Evolutionary conservation across 2,329 filamentous ascomycete genomes (phyloP).

Genomic region (Xylaria sp.): DNA sequence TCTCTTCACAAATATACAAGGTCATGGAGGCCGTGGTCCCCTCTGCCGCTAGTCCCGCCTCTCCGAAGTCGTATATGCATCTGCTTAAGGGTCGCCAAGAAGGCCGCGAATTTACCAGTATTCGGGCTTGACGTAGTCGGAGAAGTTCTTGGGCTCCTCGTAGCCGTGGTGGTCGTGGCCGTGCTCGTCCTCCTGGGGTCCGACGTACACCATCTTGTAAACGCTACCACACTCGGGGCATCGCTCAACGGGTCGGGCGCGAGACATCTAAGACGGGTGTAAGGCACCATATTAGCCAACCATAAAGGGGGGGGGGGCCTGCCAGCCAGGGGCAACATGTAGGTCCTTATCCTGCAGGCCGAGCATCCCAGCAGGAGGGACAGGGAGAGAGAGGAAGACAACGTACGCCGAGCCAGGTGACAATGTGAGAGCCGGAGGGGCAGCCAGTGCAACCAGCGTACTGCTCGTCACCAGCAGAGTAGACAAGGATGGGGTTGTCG

Average conservation of each 20-base stretch:
- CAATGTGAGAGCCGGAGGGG: slow-evolving; percentile 86
- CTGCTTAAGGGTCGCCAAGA: neutral
- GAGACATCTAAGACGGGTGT: slow-evolving; percentile 59
- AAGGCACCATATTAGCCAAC: slow-evolving; percentile 13
- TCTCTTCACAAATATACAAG: slow-evolving; percentile 25
- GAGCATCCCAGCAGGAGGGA: neutral
- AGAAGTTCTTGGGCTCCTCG: slow-evolving; percentile 91
- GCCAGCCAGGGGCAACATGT: neutral
- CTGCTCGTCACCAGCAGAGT: slow-evolving; percentile 91
- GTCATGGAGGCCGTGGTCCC: slow-evolving; percentile 11
- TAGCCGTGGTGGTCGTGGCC: slow-evolving; percentile 55
- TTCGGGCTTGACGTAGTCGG: slow-evolving; percentile 90
- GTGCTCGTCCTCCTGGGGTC: slow-evolving; percentile 69
- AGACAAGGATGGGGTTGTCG: slow-evolving; percentile 83
- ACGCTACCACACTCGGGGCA: slow-evolving; percentile 95
- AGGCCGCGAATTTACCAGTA: slow-evolving; percentile 64
- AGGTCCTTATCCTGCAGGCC: neutral
- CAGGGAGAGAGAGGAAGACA: neutral
- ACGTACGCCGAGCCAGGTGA: slow-evolving; percentile 85
- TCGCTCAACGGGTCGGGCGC: slow-evolving; percentile 85
- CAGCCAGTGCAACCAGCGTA: slow-evolving; percentile 92
- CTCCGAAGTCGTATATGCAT: neutral
- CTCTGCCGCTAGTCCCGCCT: neutral
- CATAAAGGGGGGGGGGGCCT: neutral
- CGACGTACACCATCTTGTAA: slow-evolving; percentile 97